Conservation (phyloP, 1,284 basidiomycete species). For the Ustilago shanxiensis region DNA sequence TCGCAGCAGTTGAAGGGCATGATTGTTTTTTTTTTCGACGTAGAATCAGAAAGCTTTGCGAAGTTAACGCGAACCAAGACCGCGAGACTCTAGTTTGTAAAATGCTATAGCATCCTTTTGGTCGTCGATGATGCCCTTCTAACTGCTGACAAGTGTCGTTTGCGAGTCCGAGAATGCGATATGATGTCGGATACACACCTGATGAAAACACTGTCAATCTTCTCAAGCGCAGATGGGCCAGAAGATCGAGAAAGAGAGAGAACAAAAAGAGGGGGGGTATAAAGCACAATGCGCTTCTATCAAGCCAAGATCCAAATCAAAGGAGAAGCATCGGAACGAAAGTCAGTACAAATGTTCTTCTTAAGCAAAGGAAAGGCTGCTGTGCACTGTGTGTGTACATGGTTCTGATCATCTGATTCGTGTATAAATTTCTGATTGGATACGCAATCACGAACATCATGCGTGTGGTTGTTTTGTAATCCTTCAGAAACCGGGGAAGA, state of each 20-base stretch:
- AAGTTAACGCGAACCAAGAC: slow-evolving; percentile 65
- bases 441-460: slow-evolving; percentile 54
- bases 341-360: slow-evolving; percentile 7
- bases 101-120: slow-evolving; percentile 56
- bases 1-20: background rate
- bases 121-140: slow-evolving; percentile 2
- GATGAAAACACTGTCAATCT: background rate
- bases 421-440: slow-evolving; percentile 51
- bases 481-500: slow-evolving; percentile 16
- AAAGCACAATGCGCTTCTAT: background rate
- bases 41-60: slow-evolving; percentile 52
- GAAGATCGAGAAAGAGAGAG: too few species aligned
- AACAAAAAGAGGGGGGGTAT: slow-evolving; percentile 1
- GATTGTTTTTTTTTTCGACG: slow-evolving; percentile 5
- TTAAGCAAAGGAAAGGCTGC: too few species aligned
- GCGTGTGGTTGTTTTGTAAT: slow-evolving; percentile 46
- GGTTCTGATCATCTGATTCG: slow-evolving; percentile 53
- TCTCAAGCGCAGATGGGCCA: too few species aligned
- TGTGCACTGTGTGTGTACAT: background rate
- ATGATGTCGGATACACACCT: slow-evolving; percentile 10
- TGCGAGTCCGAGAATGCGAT: background rate
- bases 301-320: background rate
- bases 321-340: background rate
- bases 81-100: slow-evolving; percentile 68
- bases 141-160: slow-evolving; percentile 3